A percentile compares a stretch with the other conserved stretches of the same genome.
phyloP scores from a whole-genome alignment of 306 rosid genomes.

The Begonia peltatifolia region DNA sequence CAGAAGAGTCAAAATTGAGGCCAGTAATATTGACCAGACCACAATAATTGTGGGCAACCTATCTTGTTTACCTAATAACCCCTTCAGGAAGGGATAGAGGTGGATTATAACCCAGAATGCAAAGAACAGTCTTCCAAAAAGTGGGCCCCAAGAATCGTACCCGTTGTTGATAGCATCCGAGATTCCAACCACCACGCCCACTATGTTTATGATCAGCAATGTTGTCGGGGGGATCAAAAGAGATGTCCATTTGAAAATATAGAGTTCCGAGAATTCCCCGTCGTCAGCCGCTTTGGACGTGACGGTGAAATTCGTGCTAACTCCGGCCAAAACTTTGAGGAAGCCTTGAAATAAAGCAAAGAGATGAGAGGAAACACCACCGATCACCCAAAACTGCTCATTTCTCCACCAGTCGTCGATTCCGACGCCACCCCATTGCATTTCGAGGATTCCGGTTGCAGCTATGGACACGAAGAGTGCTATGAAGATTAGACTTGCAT shows the following conservation, averaged over 20 bases:
- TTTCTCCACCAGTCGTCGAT: constrained; percentile 3
- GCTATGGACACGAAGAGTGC: neutral
- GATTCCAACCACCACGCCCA: neutral
- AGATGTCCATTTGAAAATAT: neutral
- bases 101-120: constrained; percentile 1
- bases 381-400: constrained; percentile 1
- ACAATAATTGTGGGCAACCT: neutral
- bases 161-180: neutral
- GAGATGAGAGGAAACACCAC: constrained; percentile 1
- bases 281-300: constrained; percentile 1
- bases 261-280: constrained; percentile 1
- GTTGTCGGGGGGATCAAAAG: neutral
- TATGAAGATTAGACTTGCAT: neutral
- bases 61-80: neutral
- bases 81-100: neutral
- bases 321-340: constrained; percentile 1
- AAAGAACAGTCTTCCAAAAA: neutral
- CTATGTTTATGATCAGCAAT: neutral
- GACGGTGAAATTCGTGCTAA: neutral
- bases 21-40: neutral
- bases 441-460: neutral
- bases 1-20: neutral
- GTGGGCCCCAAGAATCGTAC: constrained; percentile 3
- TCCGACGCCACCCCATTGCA: constrained; percentile 1
- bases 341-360: constrained; percentile 1